Percentiles rank a stretch among this genome's conserved stretches.
Conservation (phyloP, 805 yeast genomes). For the Isabelozyma pseudorhagii region DNA sequence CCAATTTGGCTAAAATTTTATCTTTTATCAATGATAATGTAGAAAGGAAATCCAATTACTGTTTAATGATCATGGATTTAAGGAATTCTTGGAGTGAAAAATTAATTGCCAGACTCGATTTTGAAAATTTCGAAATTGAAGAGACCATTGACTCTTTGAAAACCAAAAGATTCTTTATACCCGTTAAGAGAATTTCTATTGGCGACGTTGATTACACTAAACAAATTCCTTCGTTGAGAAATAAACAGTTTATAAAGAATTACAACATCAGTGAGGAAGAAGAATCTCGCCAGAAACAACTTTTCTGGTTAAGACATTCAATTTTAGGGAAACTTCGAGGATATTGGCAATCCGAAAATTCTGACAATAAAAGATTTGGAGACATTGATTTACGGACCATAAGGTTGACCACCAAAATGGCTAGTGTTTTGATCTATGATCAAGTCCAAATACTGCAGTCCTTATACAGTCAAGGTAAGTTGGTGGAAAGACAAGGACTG, state of each 20-base stretch:
- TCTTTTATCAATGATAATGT: slow-evolving; percentile 17
- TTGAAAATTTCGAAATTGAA: slow-evolving; percentile 24
- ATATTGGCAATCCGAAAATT: slow-evolving; percentile 49
- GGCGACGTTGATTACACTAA: slow-evolving; percentile 39
- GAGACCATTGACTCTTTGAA: slow-evolving; percentile 26
- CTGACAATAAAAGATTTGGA: slow-evolving; percentile 43
- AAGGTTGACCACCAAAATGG: slow-evolving; percentile 60
- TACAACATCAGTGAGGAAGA: slow-evolving; percentile 54
- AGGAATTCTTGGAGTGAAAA: slow-evolving; percentile 77
- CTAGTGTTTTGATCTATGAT: slow-evolving; percentile 49
- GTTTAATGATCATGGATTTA: slow-evolving; percentile 68
- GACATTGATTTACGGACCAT: slow-evolving; percentile 64
- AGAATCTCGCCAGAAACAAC: slow-evolving; percentile 51
- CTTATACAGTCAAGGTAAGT: slow-evolving; percentile 9
- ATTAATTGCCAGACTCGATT: slow-evolving; percentile 25
- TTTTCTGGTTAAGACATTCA: slow-evolving; percentile 79
- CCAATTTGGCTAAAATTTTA: slow-evolving; percentile 24
- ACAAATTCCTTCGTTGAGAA: slow-evolving; percentile 68
- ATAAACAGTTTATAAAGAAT: slow-evolving; percentile 67
- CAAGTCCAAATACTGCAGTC: slow-evolving; percentile 42
- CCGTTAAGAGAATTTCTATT: slow-evolving; percentile 55
- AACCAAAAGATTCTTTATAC: slow-evolving; percentile 60
- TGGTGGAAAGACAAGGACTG: slow-evolving; percentile 18
- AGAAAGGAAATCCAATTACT: slow-evolving; percentile 47
- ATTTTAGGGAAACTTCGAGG: slow-evolving; percentile 61